Conservation (phyloP, 441 rosid species). For the Gossypium gossypioides region DNA sequence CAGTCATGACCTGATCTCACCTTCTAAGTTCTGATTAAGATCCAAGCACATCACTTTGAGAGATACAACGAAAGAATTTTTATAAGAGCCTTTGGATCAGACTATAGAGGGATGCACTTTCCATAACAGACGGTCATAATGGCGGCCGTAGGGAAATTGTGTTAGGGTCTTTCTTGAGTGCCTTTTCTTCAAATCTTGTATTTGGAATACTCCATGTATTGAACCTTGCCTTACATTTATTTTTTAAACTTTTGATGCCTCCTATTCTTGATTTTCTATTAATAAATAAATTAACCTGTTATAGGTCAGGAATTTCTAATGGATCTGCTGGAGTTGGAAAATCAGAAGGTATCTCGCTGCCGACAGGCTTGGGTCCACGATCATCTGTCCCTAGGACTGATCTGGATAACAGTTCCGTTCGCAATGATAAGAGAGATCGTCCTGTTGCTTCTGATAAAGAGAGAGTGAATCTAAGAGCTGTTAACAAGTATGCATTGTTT, state of each 20-base stretch:
- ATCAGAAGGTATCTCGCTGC: slow-evolving; percentile 53
- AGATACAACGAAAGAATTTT: not conserved
- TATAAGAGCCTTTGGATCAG: not conserved
- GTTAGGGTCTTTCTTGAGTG: slow-evolving; percentile 7
- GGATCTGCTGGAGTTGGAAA: slow-evolving; percentile 65
- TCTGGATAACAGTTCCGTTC: slow-evolving; percentile 47
- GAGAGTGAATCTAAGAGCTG: slow-evolving; percentile 58
- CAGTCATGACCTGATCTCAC: not conserved
- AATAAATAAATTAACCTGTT: slow-evolving; percentile 21
- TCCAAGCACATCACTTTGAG: not conserved
- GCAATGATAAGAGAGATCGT: slow-evolving; percentile 75
- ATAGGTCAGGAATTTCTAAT: slow-evolving; percentile 65
- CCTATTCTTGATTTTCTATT: slow-evolving; percentile 2
- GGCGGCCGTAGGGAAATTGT: slow-evolving; percentile 1
- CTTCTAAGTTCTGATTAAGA: not conserved
- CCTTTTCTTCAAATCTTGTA: not conserved
- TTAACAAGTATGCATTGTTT: slow-evolving; percentile 59
- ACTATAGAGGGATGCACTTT: not conserved
- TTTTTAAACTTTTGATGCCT: slow-evolving; percentile 4
- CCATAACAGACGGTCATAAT: not conserved
- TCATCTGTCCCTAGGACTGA: slow-evolving; percentile 61
- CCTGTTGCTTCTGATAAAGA: slow-evolving; percentile 70
- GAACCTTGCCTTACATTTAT: not conserved
- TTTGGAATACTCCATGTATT: not conserved
- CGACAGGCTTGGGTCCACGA: slow-evolving; percentile 49